These are phyloP conservation scores for Oropetium thomaeum DNA, from an alignment of 176 grass and related monocot genomes.

Conservation along the genomic window DNA sequence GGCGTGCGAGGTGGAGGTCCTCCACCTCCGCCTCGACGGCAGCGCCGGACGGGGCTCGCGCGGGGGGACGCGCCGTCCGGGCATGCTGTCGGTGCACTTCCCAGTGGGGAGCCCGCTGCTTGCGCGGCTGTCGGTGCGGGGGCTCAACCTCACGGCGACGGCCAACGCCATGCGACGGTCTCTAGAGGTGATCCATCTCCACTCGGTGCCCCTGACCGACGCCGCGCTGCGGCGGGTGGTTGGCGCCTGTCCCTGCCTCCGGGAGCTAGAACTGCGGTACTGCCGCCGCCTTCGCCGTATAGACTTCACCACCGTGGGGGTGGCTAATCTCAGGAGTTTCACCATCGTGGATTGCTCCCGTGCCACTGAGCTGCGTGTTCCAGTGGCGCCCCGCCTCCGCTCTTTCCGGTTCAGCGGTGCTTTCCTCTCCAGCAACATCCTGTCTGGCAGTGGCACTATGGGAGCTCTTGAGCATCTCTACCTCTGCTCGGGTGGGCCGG, in stretches of 20 bases:
- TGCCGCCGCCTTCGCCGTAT: conserved; percentile 67
- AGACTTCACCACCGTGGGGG: conserved; percentile 41
- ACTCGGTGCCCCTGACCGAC: conserved; percentile 52
- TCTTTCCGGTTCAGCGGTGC: conserved; percentile 65
- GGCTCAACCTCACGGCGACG: conserved; percentile 49
- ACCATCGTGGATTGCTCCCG: conserved; percentile 77
- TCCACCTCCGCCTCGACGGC: conserved; percentile 44
- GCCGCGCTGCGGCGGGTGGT: conserved; percentile 60
- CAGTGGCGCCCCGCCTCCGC: conserved; percentile 38
- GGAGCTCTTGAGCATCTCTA: conserved; percentile 53
- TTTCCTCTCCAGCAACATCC: conserved; percentile 55
- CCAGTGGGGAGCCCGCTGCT: conserved; percentile 56
- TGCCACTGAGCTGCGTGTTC: conserved; percentile 48
- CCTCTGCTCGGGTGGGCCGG: conserved; percentile 54
- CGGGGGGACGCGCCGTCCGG: conserved; percentile 17
- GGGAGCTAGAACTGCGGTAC: conserved; percentile 57
- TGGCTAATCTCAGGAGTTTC: conserved; percentile 56
- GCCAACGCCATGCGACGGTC: conserved; percentile 49
- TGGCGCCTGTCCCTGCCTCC: conserved; percentile 56
- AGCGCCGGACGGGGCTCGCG: not conserved
- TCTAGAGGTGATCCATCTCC: conserved; percentile 67
- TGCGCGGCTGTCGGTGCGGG: conserved; percentile 52
- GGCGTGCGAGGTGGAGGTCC: conserved; percentile 59
- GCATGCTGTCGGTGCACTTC: conserved; percentile 46
- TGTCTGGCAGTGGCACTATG: not conserved